These are phyloP conservation scores for Coniochaeta sp. DNA, from an alignment of 2,329 filamentous ascomycete species.

Conservation along the genomic window DNA sequence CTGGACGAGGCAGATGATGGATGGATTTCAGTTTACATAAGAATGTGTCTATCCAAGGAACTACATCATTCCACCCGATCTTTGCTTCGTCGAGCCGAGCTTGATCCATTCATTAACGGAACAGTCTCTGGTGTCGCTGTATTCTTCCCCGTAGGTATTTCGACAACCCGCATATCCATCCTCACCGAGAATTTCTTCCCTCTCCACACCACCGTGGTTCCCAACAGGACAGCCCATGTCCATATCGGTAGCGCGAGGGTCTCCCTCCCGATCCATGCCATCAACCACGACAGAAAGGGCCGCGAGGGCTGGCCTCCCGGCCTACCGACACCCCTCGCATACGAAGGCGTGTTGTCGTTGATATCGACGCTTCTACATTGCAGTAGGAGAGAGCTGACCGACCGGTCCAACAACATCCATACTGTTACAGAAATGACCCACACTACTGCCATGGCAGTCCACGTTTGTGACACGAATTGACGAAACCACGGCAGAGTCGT, in stretches of 20 bases:
- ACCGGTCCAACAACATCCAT: constrained; percentile 74
- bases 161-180: constrained; percentile 71
- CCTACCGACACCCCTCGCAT: constrained; percentile 46
- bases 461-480: constrained; percentile 54
- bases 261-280: constrained; percentile 82
- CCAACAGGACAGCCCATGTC: constrained; percentile 83
- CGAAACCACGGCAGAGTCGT: constrained; percentile 63
- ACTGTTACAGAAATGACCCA: constrained; percentile 58
- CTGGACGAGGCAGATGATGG: background rate
- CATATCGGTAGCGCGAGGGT: constrained; percentile 79
- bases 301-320: constrained; percentile 36
- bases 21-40: too few relatives aligned
- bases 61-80: constrained; percentile 15
- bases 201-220: constrained; percentile 80
- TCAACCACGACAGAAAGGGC: constrained; percentile 62
- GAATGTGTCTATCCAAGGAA: background rate
- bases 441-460: constrained; percentile 54
- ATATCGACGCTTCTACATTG: constrained; percentile 62
- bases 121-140: background rate
- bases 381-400: constrained; percentile 67
- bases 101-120: background rate
- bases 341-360: constrained; percentile 66
- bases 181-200: constrained; percentile 75
- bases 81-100: constrained; percentile 10
- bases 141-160: constrained; percentile 19